Base-by-base conservation (phyloP, 78 protist species). In the Planoprotostelium fungivorum region DNA sequence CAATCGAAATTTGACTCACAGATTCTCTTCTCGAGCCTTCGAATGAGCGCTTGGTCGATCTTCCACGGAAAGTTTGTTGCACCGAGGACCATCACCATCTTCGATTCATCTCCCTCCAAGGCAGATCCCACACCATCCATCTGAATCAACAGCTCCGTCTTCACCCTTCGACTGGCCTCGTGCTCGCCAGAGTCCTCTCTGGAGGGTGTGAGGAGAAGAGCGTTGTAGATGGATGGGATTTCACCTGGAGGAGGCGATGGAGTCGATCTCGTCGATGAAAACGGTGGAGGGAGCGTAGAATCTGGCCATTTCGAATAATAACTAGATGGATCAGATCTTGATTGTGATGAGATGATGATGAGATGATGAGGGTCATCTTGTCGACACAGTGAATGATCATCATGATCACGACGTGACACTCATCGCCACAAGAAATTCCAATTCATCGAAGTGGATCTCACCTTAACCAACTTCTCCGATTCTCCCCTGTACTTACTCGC, bases 61-160 rank as follows among this genome's bases (percentile, higher is more conserved):
- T 88, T 93, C 96, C 96, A 97, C 10, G 98, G 98, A 0, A 90
- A 87, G 95, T 96, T 97, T 35, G 98, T 95, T 29, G 98, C 97
- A 0, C 89, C 97, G 25, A 97, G 51, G 28, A 95, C 97, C 38
- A 87, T 85, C 35, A 97, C 98, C 0, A 9, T 0, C 89, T 92
- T 92, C 35, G 0, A 0, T 0, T 63, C 90, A 36, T 86, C 93
- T 34, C n/a, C 73, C 9, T 34, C 91, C 35, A 0, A 83, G 5
- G 35, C 85, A 25, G 38, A n/a, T 28, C 38, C 36, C 23, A 93
- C 92, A 29, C 98, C 98, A 88, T 97, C 97, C 97, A 97, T 97
- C 38, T 97, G 96, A 1, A 88, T 36, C 35, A 97, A 95, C 38
- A 97, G 88, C 92, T 95, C 96, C 0, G 95, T 34, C 90, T 95